phyloP scores from a whole-genome alignment of 441 rosid genomes.

The Erysimum pusillum region DNA sequence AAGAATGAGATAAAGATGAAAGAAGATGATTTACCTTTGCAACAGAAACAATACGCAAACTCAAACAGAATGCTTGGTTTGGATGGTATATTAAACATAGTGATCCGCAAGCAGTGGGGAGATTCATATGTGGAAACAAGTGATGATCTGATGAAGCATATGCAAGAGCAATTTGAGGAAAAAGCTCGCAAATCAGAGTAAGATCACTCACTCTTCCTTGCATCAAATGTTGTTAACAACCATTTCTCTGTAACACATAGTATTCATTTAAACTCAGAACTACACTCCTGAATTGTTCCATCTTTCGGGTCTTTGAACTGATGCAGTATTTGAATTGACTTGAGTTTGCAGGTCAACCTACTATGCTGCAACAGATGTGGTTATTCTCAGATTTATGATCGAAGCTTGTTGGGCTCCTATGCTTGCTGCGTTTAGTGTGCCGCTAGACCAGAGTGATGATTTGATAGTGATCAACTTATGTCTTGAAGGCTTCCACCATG shows the following conservation, averaged over 20 bases:
- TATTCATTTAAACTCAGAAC: constrained; percentile 13
- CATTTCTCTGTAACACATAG: constrained; percentile 8
- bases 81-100: constrained; percentile 94
- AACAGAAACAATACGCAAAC: constrained; percentile 78
- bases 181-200: constrained; percentile 99
- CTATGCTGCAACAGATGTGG: constrained; percentile 97
- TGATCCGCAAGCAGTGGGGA: constrained; percentile 88
- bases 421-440: constrained; percentile 99
- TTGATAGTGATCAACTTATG: constrained; percentile 79
- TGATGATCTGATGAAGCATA: constrained; percentile 93
- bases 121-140: constrained; percentile 83
- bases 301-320: constrained; percentile 34
- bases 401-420: constrained; percentile 99
- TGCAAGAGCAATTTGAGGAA: constrained; percentile 99
- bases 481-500: constrained; percentile 93
- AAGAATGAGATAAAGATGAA: constrained; percentile 98
- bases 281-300: constrained; percentile 27
- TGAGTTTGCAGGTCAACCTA: constrained; percentile 89
- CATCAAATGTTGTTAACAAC: constrained; percentile 11
- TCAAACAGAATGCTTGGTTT: constrained; percentile 84
- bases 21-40: constrained; percentile 81
- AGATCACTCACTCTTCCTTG: constrained; percentile 50
- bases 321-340: constrained; percentile 4
- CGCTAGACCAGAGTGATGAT: constrained; percentile 98
- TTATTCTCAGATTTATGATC: constrained; percentile 94